Base-by-base conservation (phyloP, 805 yeast genomes). In the Lipomyces sp. region DNA sequence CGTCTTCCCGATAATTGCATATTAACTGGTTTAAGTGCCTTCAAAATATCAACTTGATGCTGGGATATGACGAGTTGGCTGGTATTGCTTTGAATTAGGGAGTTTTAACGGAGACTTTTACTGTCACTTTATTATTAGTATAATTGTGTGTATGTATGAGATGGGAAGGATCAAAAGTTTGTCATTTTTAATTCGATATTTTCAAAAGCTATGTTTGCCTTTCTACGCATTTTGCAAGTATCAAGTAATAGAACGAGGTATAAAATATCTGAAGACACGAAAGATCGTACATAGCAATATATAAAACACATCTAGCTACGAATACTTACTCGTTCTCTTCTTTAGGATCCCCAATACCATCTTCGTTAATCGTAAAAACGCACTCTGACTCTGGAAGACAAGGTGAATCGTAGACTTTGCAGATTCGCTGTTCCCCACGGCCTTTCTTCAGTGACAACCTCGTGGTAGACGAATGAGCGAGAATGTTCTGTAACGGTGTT, bases 391-490 rank as follows among this genome's bases (percentile, higher is more conserved):
- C 98, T 0, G 99, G 98, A 67, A 95, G 81, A 75, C 98, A 93
- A 2, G 99, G 99, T 67, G 97, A 91, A 77, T 95, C 99, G 73
- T 91, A 92, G 57, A 95, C 90, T 78, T 92, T 92, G 80, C 98
- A 95, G 33, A 91, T 87, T 82, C 99, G 88, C 75, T 90, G 93
- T 72, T 92, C 96, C 18, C 90, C 98, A 74, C 88, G 86, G 62
- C 97, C 97, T 80, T 95, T 95, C 75, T 89, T 90, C 77, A 95
- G 87, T 63, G 90, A 89, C 66, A 95, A 83, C 74, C 99, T 85
- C 1, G 99, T 95, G 4, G 98, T 94, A 1, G 98, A 92, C 24
- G 97, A 88, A 77, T 95, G 99, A 0, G 98, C 99, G 77, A 95
- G 89, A 73, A 95, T 95, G 75, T 95, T 94, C 66, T 69, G 39